These are phyloP conservation scores for Candida pseudoviswanathii DNA, from an alignment of 1,139 yeast genomes.

Conservation along the genomic window DNA sequence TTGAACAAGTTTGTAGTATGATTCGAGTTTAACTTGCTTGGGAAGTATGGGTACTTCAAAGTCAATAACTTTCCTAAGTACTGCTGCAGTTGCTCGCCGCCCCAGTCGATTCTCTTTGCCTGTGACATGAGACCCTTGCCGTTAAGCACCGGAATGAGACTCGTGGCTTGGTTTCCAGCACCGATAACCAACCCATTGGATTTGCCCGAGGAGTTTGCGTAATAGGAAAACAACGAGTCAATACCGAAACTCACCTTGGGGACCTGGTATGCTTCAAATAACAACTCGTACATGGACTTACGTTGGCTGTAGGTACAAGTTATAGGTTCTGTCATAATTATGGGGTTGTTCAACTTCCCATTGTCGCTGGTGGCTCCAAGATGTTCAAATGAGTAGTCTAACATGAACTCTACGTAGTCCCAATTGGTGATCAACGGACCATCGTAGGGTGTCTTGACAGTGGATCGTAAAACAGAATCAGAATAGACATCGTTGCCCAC, in stretches of 20 bases:
- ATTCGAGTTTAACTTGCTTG: constrained; percentile 62
- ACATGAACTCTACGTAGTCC: constrained; percentile 82
- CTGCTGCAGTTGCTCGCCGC: constrained; percentile 74
- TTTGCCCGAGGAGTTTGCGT: constrained; percentile 44
- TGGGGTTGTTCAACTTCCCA: constrained; percentile 70
- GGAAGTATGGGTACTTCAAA: constrained; percentile 91
- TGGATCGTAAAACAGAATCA: constrained; percentile 69
- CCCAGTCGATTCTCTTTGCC: constrained; percentile 88
- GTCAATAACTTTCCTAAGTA: constrained; percentile 65
- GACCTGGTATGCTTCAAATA: constrained; percentile 78
- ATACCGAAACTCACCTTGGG: constrained; percentile 81
- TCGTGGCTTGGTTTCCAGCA: constrained; percentile 82
- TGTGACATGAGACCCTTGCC: constrained; percentile 68
- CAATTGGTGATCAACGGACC: constrained; percentile 87
- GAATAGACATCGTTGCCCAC: constrained; percentile 82
- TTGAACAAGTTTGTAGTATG: constrained; percentile 72
- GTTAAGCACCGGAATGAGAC: constrained; percentile 74
- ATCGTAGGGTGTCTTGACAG: constrained; percentile 81
- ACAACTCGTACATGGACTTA: constrained; percentile 69
- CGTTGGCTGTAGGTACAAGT: constrained; percentile 75
- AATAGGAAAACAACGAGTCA: constrained; percentile 77
- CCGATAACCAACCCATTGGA: constrained; percentile 74
- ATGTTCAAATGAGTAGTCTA: constrained; percentile 84
- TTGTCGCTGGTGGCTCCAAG: constrained; percentile 60
- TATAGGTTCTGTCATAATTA: constrained; percentile 78